Evolutionary conservation across 208 protist genomes (phyloP).

Genomic region (Trichomonas gallinae): DNA sequence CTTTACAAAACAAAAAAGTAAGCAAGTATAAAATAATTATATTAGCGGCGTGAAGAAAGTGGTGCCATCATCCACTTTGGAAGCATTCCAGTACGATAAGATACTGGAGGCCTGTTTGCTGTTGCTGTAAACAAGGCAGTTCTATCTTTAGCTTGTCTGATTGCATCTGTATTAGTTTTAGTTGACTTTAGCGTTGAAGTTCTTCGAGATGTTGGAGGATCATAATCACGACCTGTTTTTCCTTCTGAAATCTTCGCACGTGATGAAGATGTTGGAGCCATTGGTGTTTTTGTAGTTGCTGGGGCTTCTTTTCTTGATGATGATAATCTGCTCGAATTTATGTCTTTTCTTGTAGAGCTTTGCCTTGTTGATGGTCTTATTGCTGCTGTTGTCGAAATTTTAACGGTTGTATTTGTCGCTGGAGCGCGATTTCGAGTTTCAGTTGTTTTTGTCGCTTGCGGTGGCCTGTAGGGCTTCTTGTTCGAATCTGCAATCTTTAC

Average conservation of each 20-base stretch:
- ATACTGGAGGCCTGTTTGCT: not conserved
- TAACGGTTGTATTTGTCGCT: not conserved
- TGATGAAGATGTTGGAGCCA: not conserved
- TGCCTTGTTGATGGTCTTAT: not conserved
- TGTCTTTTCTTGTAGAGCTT: no score
- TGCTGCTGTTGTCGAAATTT: not conserved
- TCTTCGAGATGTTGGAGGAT: not conserved
- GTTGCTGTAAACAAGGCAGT: not conserved
- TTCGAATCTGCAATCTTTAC: not conserved
- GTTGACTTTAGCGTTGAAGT: not conserved
- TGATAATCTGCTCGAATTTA: not conserved
- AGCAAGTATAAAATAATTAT: not conserved
- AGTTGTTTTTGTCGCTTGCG: not conserved
- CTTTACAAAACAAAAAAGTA: not conserved
- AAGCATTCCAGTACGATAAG: not conserved
- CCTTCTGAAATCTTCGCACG: not conserved
- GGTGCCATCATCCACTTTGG: not conserved
- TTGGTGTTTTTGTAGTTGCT: not conserved
- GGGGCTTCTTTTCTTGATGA: not conserved
- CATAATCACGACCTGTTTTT: not conserved
- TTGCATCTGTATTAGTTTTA: not conserved
- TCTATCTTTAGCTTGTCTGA: not conserved
- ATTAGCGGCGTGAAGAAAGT: not conserved
- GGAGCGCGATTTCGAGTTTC: not conserved
- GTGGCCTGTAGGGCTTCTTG: not conserved